Percentiles rank a stretch among this genome's conserved stretches.
Evolutionary conservation across 495 filamentous ascomycete species (phyloP).

Genomic region (Pseudotulostoma volvatum): DNA sequence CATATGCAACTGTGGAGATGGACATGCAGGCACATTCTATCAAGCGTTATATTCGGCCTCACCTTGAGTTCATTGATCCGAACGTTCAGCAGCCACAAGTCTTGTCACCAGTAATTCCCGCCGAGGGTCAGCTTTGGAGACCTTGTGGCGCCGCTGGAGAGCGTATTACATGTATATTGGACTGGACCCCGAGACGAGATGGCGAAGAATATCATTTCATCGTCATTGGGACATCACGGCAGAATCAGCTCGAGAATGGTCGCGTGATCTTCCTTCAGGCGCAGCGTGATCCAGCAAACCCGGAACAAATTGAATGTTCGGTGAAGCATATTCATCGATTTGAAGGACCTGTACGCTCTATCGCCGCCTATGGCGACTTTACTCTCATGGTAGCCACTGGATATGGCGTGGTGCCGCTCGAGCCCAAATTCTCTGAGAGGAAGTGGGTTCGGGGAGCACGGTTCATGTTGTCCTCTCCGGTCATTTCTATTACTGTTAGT

Average conservation of each 20-base stretch:
- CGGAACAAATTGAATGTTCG: slow-evolving; percentile 17
- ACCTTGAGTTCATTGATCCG: slow-evolving; percentile 28
- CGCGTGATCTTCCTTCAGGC: slow-evolving; percentile 23
- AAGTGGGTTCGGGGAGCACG: slow-evolving; percentile 19
- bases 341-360: slow-evolving; percentile 23
- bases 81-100: slow-evolving; percentile 8
- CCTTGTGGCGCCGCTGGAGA: slow-evolving; percentile 26
- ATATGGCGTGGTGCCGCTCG: slow-evolving; percentile 20
- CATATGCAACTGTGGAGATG: slow-evolving; percentile 16
- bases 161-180: slow-evolving; percentile 31
- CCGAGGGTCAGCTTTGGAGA: slow-evolving; percentile 12
- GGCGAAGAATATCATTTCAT: slow-evolving; percentile 31
- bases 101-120: background rate
- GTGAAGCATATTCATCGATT: slow-evolving; percentile 24
- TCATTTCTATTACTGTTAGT: slow-evolving; percentile 24
- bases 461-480: slow-evolving; percentile 23
- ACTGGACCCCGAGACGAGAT: slow-evolving; percentile 29
- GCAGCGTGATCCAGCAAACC: slow-evolving; percentile 12
- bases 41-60: slow-evolving; percentile 17
- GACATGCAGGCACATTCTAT: slow-evolving; percentile 10
- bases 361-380: slow-evolving; percentile 24
- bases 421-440: slow-evolving; percentile 15
- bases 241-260: slow-evolving; percentile 14
- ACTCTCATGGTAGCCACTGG: slow-evolving; percentile 26
- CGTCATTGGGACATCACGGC: slow-evolving; percentile 26